Conservation (phyloP, 345 rosid genomes). For the Jatropha curcas region DNA sequence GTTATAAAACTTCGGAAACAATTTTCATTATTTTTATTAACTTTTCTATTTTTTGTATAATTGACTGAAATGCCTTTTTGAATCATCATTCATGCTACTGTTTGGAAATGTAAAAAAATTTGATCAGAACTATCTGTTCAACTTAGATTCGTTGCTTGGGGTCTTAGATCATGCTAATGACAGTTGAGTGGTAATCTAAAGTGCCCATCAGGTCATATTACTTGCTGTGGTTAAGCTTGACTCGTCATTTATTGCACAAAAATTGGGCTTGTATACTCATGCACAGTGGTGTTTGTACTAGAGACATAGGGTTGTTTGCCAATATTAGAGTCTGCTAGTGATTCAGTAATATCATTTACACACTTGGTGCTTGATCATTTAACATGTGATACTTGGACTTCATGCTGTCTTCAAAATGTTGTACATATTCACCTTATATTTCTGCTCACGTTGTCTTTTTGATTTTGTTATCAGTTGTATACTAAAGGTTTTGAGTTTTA, state of each 20-base stretch:
- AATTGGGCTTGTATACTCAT: neutral
- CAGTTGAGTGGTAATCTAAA: neutral
- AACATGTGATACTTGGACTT: neutral
- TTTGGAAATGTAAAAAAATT: neutral
- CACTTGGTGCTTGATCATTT: neutral
- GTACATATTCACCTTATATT: neutral
- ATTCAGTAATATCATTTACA: neutral
- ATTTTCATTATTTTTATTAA: neutral
- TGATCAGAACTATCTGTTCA: neutral
- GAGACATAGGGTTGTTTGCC: neutral
- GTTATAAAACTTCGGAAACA: neutral
- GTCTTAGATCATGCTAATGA: neutral
- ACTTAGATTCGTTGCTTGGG: neutral
- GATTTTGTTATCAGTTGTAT: neutral
- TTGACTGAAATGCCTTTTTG: neutral
- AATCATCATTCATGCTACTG: neutral
- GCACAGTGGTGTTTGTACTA: neutral
- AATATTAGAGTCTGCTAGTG: neutral
- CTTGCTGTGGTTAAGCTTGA: neutral
- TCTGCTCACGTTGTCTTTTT: neutral
- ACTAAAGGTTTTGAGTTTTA: conserved; percentile 16
- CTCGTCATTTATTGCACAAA: neutral
- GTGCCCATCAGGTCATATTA: neutral
- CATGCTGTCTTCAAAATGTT: neutral
- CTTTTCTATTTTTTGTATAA: neutral